phyloP scores from a whole-genome alignment of 306 rosid species.

The Trifolium subterraneum region DNA sequence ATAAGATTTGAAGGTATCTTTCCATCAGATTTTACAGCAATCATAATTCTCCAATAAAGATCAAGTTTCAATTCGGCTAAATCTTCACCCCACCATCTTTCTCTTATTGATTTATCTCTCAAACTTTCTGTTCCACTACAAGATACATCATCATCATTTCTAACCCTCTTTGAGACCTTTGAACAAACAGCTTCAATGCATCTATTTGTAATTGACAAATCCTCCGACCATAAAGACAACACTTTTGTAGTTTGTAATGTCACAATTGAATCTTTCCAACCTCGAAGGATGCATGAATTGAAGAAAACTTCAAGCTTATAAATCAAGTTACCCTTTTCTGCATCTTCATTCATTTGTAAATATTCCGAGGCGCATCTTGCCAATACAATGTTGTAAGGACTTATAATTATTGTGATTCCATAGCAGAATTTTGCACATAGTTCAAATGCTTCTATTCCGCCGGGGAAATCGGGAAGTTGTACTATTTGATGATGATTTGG shows the following conservation, averaged over 20 bases:
- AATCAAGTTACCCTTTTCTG: conserved; percentile 85
- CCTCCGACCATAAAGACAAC: conserved; percentile 79
- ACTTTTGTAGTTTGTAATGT: conserved; percentile 80
- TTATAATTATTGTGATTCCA: conserved; percentile 79
- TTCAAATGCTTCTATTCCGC: conserved; percentile 84
- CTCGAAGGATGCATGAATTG: conserved; percentile 83
- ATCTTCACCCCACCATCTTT: conserved; percentile 97
- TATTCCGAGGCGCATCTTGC: conserved; percentile 89
- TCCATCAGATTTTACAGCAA: conserved; percentile 79
- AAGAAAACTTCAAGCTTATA: conserved; percentile 91
- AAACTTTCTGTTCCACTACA: conserved; percentile 72
- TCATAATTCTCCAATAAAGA: conserved; percentile 92
- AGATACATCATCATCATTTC: conserved; percentile 68
- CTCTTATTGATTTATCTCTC: conserved; percentile 56
- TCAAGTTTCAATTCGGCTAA: conserved; percentile 87
- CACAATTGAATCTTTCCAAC: conserved; percentile 92
- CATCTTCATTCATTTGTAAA: conserved; percentile 94
- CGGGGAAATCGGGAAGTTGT: conserved; percentile 81
- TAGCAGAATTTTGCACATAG: conserved; percentile 92
- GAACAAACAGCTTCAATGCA: conserved; percentile 81
- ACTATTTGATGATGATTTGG: conserved; percentile 68
- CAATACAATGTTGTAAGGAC: conserved; percentile 87
- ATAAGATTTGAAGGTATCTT: conserved; percentile 66
- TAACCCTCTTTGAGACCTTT: conserved; percentile 67
- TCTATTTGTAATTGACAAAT: conserved; percentile 74